These are phyloP conservation scores for Ophiostoma sp. DNA, from an alignment of 2,329 filamentous ascomycete genomes.

Conservation along the genomic window DNA sequence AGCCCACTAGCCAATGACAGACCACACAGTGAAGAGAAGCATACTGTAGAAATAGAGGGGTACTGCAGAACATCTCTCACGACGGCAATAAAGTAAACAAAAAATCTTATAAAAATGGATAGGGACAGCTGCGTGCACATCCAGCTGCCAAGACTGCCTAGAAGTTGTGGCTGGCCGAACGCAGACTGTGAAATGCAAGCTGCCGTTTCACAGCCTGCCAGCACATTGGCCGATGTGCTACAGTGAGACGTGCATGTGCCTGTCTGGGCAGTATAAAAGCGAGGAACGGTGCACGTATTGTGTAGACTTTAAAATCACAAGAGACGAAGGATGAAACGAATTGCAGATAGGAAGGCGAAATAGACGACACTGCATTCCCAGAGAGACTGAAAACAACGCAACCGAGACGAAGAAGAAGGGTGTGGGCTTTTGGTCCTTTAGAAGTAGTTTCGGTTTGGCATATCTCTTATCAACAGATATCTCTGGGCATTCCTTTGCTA, in stretches of 20 bases:
- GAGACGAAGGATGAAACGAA: neutral
- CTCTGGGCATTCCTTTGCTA: neutral
- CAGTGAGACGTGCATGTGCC: neutral
- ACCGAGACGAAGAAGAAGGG: neutral
- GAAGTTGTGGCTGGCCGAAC: neutral
- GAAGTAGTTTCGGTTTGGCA: neutral
- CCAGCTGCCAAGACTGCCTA: neutral
- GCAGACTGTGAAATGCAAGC: neutral
- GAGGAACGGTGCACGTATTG: neutral
- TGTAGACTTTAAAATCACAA: neutral
- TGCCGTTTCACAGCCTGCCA: neutral
- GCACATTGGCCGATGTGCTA: neutral
- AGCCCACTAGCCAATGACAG: conserved; percentile 13
- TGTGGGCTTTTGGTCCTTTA: neutral
- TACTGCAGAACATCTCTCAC: neutral
- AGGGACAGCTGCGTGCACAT: neutral
- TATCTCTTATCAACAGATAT: conserved; percentile 7
- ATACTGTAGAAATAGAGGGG: neutral
- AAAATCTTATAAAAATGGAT: neutral
- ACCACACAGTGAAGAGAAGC: neutral
- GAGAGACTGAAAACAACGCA: conserved; percentile 7
- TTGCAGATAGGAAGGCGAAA: neutral
- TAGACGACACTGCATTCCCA: neutral
- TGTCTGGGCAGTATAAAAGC: neutral
- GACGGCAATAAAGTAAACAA: neutral